Evolutionary conservation across 2,329 filamentous ascomycete genomes (phyloP), one percentile per base, ranked within the genome.

Genomic region (Colletotrichum cuscutae): DNA sequence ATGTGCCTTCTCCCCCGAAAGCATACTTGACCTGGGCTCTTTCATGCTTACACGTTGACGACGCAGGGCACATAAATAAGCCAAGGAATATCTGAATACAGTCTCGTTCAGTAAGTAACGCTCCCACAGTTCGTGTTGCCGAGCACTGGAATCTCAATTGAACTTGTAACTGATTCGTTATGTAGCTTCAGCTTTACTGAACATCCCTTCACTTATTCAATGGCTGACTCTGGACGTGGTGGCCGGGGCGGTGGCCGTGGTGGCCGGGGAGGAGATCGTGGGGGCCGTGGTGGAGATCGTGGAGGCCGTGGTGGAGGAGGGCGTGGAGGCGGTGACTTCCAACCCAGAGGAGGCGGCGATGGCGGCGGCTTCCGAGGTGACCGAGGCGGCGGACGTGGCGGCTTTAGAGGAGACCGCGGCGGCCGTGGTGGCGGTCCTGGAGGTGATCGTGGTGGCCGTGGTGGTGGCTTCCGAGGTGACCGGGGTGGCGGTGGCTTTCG

Each of bases 241-340:
- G 62, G 67, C 11, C 66, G 49, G n/a, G 66, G 32, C 24, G 68
- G 75, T 42, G 76, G 76, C 42, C 73, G 76, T 26, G 75, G 77
- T 12, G 74, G 73, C 9, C 73, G 72, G n/a, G 68, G 59, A 24
- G 42, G 68, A 24, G 68, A 26, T 30, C 59, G 69, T 9, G 64
- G 59, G 5, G 65, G 46, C 15, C 32, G 65, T 13, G 56, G 54
- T 5, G 37, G 72, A 5, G 65, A 65, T 37, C 66, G 68, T 28
- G 60, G 64, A 4, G 67, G 68, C 7, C 26, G 66, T 30, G 66
- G 66, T 42, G 66, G 32, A 28, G 65, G 56, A 12, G 65, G 56
- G 5, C 30, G 65, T 1, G 56, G 65, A 26, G 60, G 71, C 13
- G 72, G 74, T 26, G 67, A 52, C 3, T 68, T 37, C 32, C 61